Evolutionary conservation across 257 asterid species (phyloP).

Genomic region (Coffea canephora): DNA sequence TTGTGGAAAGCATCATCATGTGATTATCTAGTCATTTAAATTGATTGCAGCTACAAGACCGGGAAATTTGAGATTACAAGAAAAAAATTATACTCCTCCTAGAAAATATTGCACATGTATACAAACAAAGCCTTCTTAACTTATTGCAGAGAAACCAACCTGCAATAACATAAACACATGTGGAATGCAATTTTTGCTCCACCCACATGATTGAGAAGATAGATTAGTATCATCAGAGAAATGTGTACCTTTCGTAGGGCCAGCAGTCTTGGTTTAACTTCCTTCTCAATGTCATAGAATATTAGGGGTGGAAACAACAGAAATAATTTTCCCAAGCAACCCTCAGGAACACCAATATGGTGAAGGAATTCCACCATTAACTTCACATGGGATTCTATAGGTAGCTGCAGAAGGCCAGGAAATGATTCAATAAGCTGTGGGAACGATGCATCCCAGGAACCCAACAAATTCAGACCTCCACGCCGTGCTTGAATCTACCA

Average conservation of each 20-base stretch:
- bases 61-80: not conserved
- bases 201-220: not conserved
- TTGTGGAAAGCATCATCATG: not conserved
- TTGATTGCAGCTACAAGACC: not conserved
- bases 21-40: not conserved
- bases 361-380: constrained; percentile 56
- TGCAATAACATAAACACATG: not conserved
- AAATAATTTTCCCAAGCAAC: constrained; percentile 39
- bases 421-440: constrained; percentile 78
- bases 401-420: constrained; percentile 68
- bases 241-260: constrained; percentile 57
- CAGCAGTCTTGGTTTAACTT: constrained; percentile 62
- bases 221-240: not conserved
- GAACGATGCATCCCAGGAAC: constrained; percentile 56
- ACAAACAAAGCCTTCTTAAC: not conserved
- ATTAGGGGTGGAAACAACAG: constrained; percentile 76
- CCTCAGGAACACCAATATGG: constrained; percentile 67
- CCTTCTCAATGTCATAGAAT: constrained; percentile 57
- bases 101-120: not conserved
- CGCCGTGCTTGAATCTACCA: constrained; percentile 89
- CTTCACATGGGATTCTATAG: constrained; percentile 56
- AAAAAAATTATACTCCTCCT: not conserved
- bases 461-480: constrained; percentile 76
- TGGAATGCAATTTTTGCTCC: not conserved
- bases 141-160: not conserved